Evolutionary conservation across 257 asterid species (phyloP).

Genomic region (Solanum sitiens): DNA sequence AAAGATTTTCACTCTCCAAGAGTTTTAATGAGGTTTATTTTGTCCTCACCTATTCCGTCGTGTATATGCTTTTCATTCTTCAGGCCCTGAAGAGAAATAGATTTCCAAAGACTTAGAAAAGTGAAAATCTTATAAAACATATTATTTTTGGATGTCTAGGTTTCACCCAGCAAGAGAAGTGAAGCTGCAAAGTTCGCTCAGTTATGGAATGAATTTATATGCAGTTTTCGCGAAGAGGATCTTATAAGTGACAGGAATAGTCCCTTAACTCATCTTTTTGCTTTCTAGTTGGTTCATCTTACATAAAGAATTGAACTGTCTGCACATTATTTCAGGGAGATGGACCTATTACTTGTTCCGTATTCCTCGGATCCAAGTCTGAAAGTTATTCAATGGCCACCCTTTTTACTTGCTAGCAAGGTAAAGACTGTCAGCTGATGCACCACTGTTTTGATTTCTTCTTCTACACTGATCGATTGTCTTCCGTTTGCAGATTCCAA

Average conservation of each 20-base stretch:
- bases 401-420: conserved; percentile 97
- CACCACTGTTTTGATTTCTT: not conserved
- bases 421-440: conserved; percentile 24
- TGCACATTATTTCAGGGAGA: conserved; percentile 65
- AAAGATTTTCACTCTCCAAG: conserved; percentile 64
- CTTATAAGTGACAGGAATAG: conserved; percentile 85
- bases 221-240: conserved; percentile 98
- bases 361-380: conserved; percentile 86
- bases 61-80: conserved; percentile 1
- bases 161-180: conserved; percentile 60
- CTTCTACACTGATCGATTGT: conserved; percentile 12
- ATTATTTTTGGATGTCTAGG: conserved; percentile 28
- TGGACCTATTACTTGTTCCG: conserved; percentile 97
- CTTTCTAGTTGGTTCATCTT: not conserved
- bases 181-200: conserved; percentile 97
- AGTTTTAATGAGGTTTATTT: conserved; percentile 49
- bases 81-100: conserved; percentile 2
- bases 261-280: conserved; percentile 6
- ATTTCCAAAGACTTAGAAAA: conserved; percentile 2
- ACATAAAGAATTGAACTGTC: conserved; percentile 18
- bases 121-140: not conserved
- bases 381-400: conserved; percentile 93
- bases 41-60: not conserved
- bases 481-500: conserved; percentile 60
- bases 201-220: conserved; percentile 90